Conservation (phyloP, 129 eudicot species). For the Ambrosia artemisiifolia region DNA sequence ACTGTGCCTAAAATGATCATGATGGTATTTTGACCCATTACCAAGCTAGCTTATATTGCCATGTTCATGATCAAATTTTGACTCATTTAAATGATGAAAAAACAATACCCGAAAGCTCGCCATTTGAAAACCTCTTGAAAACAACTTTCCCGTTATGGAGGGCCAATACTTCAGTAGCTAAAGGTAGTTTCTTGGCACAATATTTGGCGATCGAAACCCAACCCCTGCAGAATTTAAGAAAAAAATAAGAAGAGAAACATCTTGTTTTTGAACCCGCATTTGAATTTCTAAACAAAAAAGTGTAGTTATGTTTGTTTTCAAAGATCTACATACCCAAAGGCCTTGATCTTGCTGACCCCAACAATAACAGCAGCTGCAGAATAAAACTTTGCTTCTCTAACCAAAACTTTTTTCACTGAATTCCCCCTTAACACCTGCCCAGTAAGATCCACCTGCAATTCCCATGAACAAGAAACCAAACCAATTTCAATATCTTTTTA, state of each 20-base stretch:
- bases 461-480: neutral
- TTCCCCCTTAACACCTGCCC: conserved; percentile 59
- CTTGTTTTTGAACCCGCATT: neutral
- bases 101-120: conserved; percentile 42
- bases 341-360: conserved; percentile 61
- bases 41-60: too few species aligned
- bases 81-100: conserved; percentile 7
- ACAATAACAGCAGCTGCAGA: conserved; percentile 64
- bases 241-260: neutral
- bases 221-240: conserved; percentile 37
- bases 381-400: conserved; percentile 75
- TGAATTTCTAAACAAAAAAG: neutral
- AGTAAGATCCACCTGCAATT: conserved; percentile 62
- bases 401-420: conserved; percentile 68
- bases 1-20: conserved; percentile 2
- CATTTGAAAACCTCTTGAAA: conserved; percentile 56
- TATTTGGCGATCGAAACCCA: conserved; percentile 78
- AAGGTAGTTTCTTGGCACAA: conserved; percentile 72
- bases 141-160: conserved; percentile 79
- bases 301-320: neutral
- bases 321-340: conserved; percentile 49
- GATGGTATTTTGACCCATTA: too few species aligned
- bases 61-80: conserved; percentile 5
- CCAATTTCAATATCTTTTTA: neutral
- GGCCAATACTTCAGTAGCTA: conserved; percentile 73